Evolutionary conservation across 148 eudicot species (phyloP).

Genomic region (Chenopodium formosanum): DNA sequence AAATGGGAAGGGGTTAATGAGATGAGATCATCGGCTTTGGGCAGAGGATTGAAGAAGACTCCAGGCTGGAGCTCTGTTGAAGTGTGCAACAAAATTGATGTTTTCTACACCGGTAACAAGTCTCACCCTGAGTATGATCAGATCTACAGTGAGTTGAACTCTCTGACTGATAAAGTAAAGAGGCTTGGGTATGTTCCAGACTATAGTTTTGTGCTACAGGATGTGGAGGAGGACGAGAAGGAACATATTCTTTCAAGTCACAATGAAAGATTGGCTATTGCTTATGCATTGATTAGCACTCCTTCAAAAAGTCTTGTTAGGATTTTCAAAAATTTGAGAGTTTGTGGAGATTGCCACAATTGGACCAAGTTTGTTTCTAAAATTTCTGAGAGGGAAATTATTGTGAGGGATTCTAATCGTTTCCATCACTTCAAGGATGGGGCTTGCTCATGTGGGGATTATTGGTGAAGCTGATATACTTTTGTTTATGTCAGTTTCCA

Average conservation of each 20-base stretch:
- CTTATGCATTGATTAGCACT: constrained; percentile 59
- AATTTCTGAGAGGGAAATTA: constrained; percentile 57
- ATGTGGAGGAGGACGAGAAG: constrained; percentile 83
- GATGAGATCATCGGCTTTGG: constrained; percentile 62
- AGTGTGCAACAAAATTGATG: constrained; percentile 44
- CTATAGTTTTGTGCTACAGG: constrained; percentile 61
- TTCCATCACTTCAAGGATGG: constrained; percentile 81
- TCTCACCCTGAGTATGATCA: constrained; percentile 52
- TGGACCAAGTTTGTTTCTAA: constrained; percentile 64
- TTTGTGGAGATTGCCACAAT: constrained; percentile 78
- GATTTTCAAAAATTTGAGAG: constrained; percentile 67
- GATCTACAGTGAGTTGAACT: constrained; percentile 47
- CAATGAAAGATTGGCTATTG: constrained; percentile 75
- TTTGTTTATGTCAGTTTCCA: background rate
- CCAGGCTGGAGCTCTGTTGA: constrained; percentile 85
- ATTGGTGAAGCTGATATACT: constrained; percentile 40
- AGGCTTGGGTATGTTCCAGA: constrained; percentile 67
- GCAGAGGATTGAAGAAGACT: constrained; percentile 67
- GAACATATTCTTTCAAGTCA: constrained; percentile 64
- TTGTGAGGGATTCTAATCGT: constrained; percentile 75
- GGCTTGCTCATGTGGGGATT: constrained; percentile 69
- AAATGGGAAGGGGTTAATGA: constrained; percentile 68
- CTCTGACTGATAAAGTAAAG: constrained; percentile 48
- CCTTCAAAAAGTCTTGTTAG: constrained; percentile 52
- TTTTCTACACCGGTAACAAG: constrained; percentile 63